These are phyloP conservation scores for Spongospora subterranea DNA, from an alignment of 208 protist species.

Conservation along the genomic window DNA sequence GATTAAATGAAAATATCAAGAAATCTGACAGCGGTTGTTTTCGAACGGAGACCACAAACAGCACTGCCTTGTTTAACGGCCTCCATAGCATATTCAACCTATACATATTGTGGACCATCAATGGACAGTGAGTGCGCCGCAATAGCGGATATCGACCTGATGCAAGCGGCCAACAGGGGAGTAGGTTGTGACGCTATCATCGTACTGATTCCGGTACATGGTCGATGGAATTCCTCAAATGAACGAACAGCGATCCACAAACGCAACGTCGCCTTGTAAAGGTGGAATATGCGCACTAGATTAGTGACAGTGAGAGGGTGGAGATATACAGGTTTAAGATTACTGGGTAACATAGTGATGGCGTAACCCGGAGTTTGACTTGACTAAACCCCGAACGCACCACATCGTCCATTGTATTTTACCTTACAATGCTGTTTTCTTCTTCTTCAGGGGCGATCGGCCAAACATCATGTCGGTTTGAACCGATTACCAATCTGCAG, in stretches of 20 bases:
- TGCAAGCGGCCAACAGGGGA: constrained; percentile 84
- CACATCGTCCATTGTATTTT: no score
- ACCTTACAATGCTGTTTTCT: no score
- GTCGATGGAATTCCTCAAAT: constrained; percentile 29
- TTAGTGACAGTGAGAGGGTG: no score
- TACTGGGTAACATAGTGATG: no score
- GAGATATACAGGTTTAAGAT: no score
- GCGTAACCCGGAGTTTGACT: no score
- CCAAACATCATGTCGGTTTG: no score
- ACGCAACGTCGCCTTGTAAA: no score
- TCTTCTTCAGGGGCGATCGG: no score
- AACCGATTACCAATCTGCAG: no score
- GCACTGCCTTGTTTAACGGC: constrained; percentile 98
- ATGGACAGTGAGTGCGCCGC: constrained; percentile 39
- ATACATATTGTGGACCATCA: constrained; percentile 88
- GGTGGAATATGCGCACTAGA: no score
- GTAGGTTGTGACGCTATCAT: constrained; percentile 98
- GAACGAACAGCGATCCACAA: not conserved
- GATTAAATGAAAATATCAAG: not conserved
- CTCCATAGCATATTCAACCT: constrained; percentile 99
- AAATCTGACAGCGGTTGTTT: constrained; percentile 28
- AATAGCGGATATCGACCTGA: constrained; percentile 63
- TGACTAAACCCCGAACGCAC: no score
- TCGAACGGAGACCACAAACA: constrained; percentile 92
- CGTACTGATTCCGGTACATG: constrained; percentile 75